Base-by-base conservation (phyloP, 2,329 filamentous ascomycete genomes). In the Pseudonectria foliicola region DNA sequence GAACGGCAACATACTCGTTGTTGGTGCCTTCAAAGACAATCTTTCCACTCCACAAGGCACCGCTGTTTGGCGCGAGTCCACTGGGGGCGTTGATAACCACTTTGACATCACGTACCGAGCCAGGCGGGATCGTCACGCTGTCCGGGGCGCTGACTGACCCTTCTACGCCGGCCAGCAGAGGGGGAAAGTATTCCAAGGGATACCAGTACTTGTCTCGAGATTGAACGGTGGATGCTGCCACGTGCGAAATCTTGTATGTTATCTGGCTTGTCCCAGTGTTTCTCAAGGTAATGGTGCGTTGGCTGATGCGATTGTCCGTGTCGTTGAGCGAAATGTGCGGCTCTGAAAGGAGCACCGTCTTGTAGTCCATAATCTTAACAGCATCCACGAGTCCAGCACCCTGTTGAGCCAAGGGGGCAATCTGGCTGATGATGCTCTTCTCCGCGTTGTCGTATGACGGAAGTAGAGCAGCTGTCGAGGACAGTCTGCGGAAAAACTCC, bases 31-130 rank as follows among this genome's bases (percentile, higher is more conserved):
- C 21, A n/a, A 50, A 37, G 4, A 44, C 35, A 10, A 47, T 21
- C 38, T 49, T 50, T 15, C 45, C 45, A 21, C 45, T 49, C 45
- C 46, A 50, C 1, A 50, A 10, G 16, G 39, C 43, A n/a, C 43
- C 46, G n/a, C 39, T 45, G 15, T 46, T 33, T 2, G 33, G 18
- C 2, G 24, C 35, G 6, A 31, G n/a, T n/a, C n/a, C 21, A n/a
- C 35, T 25, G 4, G 40, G 42, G 6, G 42, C 14, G 7, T 35
- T 34, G 10, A 43, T 31, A 0, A 31, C 41, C n/a, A 43, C 27
- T 7, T 39, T 29, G 16, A 38, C 12, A 11, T 38, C 27, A 13
- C 21, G 10, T 2, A 27, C 27, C 2, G 26, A 18, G 10, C 36
- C 31, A 10, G 36, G 27, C 6, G 23, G 21, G 13, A 38, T 27